Conservation (phyloP, 805 yeast genomes). For the Ogataea nonfermentans region DNA sequence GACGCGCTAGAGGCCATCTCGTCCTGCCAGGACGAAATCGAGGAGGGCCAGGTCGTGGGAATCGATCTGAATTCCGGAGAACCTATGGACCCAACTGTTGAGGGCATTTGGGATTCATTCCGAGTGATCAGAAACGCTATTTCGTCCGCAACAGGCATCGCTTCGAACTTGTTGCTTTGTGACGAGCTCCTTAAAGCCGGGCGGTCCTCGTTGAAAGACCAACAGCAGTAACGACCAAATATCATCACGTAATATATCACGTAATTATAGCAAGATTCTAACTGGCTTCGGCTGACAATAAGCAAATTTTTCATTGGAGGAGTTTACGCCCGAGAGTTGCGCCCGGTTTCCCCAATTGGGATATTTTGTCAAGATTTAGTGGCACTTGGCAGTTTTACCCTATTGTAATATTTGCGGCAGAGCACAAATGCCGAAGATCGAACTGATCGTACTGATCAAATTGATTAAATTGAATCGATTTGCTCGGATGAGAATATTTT, state of each 20-base stretch:
- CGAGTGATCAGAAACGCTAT: slow-evolving; percentile 92
- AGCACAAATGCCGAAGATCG: not conserved
- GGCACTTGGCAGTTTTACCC: not conserved
- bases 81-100: slow-evolving; percentile 90
- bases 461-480: not conserved
- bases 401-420: not conserved
- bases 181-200: slow-evolving; percentile 98
- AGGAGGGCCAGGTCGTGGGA: slow-evolving; percentile 82
- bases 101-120: slow-evolving; percentile 96
- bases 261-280: not conserved
- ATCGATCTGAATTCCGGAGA: slow-evolving; percentile 89
- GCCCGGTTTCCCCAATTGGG: too few relatives aligned
- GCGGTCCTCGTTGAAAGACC: slow-evolving; percentile 75
- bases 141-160: slow-evolving; percentile 90
- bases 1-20: slow-evolving; percentile 89
- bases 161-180: slow-evolving; percentile 86
- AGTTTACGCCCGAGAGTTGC: too few relatives aligned
- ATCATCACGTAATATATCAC: slow-evolving; percentile 5
- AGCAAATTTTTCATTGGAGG: not conserved
- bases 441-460: not conserved
- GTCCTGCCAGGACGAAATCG: slow-evolving; percentile 83
- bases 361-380: too few relatives aligned
- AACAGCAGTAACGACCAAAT: slow-evolving; percentile 13
- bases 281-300: not conserved
- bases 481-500: not conserved